Conservation (phyloP, 371 early-diverging fungal species). For the Mortierella sp. region DNA sequence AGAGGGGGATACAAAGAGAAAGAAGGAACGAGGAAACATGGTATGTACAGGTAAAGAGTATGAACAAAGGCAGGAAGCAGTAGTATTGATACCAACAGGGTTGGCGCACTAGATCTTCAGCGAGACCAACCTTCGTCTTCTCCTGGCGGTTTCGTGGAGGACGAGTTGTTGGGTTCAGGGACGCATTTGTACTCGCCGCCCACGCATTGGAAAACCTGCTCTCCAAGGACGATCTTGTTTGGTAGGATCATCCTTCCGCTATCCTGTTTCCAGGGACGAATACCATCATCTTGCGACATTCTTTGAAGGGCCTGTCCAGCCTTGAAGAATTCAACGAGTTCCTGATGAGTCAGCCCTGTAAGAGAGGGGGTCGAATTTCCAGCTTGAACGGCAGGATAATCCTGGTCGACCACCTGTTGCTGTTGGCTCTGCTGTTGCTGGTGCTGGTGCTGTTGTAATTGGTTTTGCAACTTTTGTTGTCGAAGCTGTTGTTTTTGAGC, state of each 20-base stretch:
- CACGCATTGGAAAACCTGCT: constrained; percentile 52
- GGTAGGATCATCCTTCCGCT: constrained; percentile 48
- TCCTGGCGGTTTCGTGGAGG: constrained; percentile 38
- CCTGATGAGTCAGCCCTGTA: constrained; percentile 44
- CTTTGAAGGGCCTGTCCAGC: constrained; percentile 64
- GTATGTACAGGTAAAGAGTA: neutral
- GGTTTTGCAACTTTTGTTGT: constrained; percentile 35
- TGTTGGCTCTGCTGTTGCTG: constrained; percentile 24
- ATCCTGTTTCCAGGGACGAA: constrained; percentile 57
- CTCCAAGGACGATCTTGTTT: constrained; percentile 49
- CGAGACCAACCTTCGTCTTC: constrained; percentile 49
- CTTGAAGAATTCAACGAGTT: constrained; percentile 65
- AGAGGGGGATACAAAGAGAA: neutral
- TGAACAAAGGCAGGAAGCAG: constrained; percentile 6
- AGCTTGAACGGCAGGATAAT: constrained; percentile 11
- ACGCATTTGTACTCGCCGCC: constrained; percentile 52
- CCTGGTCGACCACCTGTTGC: constrained; percentile 33
- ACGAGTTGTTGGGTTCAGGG: constrained; percentile 36
- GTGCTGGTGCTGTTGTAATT: constrained; percentile 34
- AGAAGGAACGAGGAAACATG: too few relatives aligned
- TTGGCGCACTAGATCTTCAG: neutral
- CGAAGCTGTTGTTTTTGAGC: constrained; percentile 46
- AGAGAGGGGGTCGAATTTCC: constrained; percentile 13
- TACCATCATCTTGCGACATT: constrained; percentile 67
- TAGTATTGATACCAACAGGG: neutral